Evolutionary conservation across 345 rosid species (phyloP), one percentile per base, ranked within the genome.

Genomic region (Syzygium aqueum): DNA sequence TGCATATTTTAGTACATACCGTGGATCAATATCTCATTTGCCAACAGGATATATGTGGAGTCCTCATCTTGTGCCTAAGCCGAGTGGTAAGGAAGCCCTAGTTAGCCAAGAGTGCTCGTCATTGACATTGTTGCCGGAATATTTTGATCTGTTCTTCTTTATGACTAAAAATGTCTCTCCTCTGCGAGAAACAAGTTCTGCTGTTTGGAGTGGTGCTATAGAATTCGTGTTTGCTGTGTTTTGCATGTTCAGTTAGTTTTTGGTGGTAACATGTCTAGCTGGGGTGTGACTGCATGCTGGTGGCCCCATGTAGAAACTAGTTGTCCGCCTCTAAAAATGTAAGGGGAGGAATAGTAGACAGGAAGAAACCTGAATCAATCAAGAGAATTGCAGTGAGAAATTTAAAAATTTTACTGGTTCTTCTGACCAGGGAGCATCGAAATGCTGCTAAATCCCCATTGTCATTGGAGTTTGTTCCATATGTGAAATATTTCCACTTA

Each of bases 41-140:
- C 99, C 99, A 87, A 97, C 98, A 11, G 99, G 95, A 92, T 96
- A 97, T 92, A 93, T 97, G 97, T 97, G 99, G 99, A 97, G 99
- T 92, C 95, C 99, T 67, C 95, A 95, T 88, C 94, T 97, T 86
- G 99, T 97, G 91, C 96, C 99, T 88, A 97, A 97, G 91, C 99
- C 99, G 88, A 94, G 84, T 90, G 99, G 99, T 97, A 90, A 91
- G 92, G 40, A 87, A 84, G 46, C 37, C 56, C 11, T 85, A 22
- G 28, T 85, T 84, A 21, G 59, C 80, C 46, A 73, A 19, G 80
- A 37, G 23, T 16, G 11, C 43, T 88, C 40, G 67, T 54, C 28
- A 17, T 46, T 53, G 13, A 43, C 49, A 46, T 53, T 78, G 21
- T 77, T 78, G 57, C 86, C 33, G 33, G 52, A 50, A 61, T 30